Evolutionary conservation across 2,329 filamentous ascomycete species (phyloP).

Genomic region (Penicillium sp.): DNA sequence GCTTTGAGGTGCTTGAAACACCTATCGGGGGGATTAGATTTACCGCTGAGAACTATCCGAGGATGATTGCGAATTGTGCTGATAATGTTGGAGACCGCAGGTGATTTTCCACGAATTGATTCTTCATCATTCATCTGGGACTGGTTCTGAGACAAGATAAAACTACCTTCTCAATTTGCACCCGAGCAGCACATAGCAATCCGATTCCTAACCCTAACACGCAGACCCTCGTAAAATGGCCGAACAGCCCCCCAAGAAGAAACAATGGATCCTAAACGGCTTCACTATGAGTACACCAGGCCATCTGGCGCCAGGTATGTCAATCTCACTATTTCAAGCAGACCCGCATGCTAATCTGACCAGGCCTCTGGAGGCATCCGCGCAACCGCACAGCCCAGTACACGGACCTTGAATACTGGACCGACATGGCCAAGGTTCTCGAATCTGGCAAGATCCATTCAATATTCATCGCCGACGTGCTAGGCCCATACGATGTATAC

Average conservation of each 20-base stretch:
- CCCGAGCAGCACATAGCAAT: too few species aligned
- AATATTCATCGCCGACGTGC: constrained; percentile 54
- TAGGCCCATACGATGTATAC: constrained; percentile 51
- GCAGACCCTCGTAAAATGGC: neutral
- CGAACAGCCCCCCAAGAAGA: constrained; percentile 20
- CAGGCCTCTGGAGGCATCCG: constrained; percentile 40
- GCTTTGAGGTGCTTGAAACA: neutral
- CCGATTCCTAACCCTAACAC: neutral
- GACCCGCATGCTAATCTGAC: neutral
- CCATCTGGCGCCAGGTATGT: constrained; percentile 37
- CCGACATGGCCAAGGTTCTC: constrained; percentile 49
- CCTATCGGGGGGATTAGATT: neutral
- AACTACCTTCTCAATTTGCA: too few species aligned
- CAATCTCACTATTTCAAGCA: neutral
- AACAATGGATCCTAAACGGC: constrained; percentile 48
- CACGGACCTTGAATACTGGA: constrained; percentile 50
- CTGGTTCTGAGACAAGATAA: too few species aligned
- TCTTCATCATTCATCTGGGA: too few species aligned
- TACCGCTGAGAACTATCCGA: neutral
- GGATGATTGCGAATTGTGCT: neutral
- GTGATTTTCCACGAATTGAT: too few species aligned
- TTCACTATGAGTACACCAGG: constrained; percentile 50
- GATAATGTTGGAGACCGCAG: neutral
- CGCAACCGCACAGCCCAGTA: constrained; percentile 39
- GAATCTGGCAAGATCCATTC: constrained; percentile 53